Base-by-base conservation (phyloP, 2,329 filamentous ascomycete genomes). In the Mariannaea elegans region DNA sequence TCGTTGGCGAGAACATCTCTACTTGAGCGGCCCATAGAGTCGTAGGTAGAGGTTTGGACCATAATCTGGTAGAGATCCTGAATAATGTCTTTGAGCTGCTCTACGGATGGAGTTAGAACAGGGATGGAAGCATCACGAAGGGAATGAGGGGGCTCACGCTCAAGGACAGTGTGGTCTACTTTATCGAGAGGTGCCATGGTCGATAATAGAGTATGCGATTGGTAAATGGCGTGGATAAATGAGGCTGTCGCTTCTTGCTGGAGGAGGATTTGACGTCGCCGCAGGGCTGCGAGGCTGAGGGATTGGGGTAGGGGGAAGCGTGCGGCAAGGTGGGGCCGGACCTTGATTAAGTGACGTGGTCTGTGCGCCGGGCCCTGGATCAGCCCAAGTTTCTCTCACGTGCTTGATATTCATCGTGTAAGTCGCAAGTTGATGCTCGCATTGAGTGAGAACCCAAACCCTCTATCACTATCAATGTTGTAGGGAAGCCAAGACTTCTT, bases 51-150 rank as follows among this genome's bases (percentile, higher is more conserved):
- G 24, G 85, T 80, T 70, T 89, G 86, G 44, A 90, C 84, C 80
- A 88, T 85, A 59, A 88, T 75, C 66, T 87, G 81, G 79, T 86
- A 89, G 38, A 89, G 81, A 66, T 87, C 84, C 69, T 88, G 85
- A 73, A 89, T 86, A 61, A 87, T 80, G 68, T 86, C 81, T 70
- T 87, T 86, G 75, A 88, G 78, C 75, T 85, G 80, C 66, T 82
- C 86, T 87, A 67, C 13, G 3, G 4, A 27, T 19, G 14, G 14
- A 7, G 53, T 71, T 44, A 68, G 67, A 38, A 12, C 12, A 16
- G 21, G 19, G n/a, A 38, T n/a, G n/a, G n/a, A n/a, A n/a, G n/a
- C n/a, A n/a, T n/a, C n/a, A n/a, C n/a, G n/a, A 21, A 19, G 32
- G 16, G 9, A 14, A 7, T n/a, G n/a, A 7, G 2, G 5, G 6